Evolutionary conservation across 768 basidiomycete genomes (phyloP), one percentile per base, ranked within the genome.

Genomic region (Clitopilus passeckerianus): DNA sequence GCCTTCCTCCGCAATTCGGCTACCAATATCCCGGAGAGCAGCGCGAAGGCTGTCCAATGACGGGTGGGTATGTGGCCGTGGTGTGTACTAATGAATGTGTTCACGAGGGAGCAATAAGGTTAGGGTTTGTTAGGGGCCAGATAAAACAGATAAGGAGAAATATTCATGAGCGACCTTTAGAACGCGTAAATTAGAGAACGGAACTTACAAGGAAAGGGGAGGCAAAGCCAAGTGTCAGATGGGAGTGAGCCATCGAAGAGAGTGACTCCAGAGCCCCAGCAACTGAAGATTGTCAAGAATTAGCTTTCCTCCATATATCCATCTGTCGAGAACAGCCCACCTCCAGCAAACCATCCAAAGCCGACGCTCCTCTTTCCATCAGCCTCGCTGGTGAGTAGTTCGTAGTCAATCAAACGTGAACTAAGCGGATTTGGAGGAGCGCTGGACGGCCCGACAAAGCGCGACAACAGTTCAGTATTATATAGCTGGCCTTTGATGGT

Each of bases 341-440:
- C 89, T 71, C 95, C 95, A 0, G 95, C 95, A 65, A 89, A 93
- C 86, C 87, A 94, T 0, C 94, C 95, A 74, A 97, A 96, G 0
- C 88, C 93, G 16, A 95, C 91, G 0, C 89, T 90, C 20, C 95
- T 77, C 69, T 89, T 89, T 3, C 87, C 90, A 23, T 76, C 63
- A 0, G 56, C 63, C 1, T 69, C 70, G 35, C 79, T 81, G 1
- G 84, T 89, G 23, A 97, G 73, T 2, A 95, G 81, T 67, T 97
- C 95, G 65, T 92, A 95, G 70, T 97, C 95, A 57, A 97, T 80
- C 14, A 96, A 71, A 1, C 81, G 76, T 1, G 86, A 82, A 5
- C 76, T 63, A 18, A 64, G 56, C 9, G 61, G 53, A 23, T 56
- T 33, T 15, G 63, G 54, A 10, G 57, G 30, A 35, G 57, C 34